Evolutionary conservation across 108 stramenopile genomes (phyloP), one percentile per base, ranked within the genome.

Genomic region (Bacterosira constricta): DNA sequence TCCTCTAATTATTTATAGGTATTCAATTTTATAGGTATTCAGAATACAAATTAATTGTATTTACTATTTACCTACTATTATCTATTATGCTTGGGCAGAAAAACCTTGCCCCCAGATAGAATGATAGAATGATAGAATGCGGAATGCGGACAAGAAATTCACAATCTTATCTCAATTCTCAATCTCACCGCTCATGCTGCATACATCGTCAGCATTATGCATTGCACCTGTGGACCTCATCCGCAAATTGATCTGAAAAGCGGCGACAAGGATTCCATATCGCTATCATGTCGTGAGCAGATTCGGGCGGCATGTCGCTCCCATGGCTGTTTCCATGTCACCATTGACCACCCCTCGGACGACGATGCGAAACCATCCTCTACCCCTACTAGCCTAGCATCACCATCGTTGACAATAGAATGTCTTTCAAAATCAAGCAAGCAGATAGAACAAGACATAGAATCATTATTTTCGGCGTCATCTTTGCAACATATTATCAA

Each of bases 271-370:
- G 47, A 49, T n/a, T n/a, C 47, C 11, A 25, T 0, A 10, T 50
- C 21, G 21, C 9, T 21, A 23, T 30, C 52, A 2, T n/a, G 26
- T 26, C 67, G 57, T 11, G 38, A 38, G 42, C 60, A 57, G 26
- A 30, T 79, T 26, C 61, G 21, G 18, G 25, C 54, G 2, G 82
- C 82, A 5, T 83, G 82, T 50, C 52, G 32, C 21, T 73, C 73
- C 21, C 77, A 79, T 35, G 82, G 82, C 5, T 83, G 82, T 27
- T 83, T 83, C 44, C 82, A 79, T 39, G 66, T 71, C 78, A 8
- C 45, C 38, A 8, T 21, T 46, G 1, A 32, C 79, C 26, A 23
- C 23, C 18, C 10, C 34, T 12, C 37, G 20, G 37, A 59, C 6
- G 50, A 72, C 30, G 4, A 10, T 11, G 6, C 62, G 20, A 26